These are phyloP conservation scores for Austropuccinia psidii DNA, from an alignment of 1,284 basidiomycete genomes.

Conservation along the genomic window DNA sequence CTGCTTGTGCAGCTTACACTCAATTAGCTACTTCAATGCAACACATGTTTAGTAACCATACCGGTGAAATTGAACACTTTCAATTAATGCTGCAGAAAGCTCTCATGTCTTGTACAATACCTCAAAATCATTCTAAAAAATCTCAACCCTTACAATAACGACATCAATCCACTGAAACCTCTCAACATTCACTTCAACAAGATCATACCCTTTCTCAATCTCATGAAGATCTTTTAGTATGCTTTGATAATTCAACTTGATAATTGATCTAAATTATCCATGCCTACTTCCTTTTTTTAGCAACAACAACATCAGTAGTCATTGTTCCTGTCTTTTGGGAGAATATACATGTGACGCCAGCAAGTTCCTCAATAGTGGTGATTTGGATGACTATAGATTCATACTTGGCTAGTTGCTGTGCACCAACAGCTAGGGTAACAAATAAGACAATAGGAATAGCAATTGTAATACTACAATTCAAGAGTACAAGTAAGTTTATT, in stretches of 20 bases:
- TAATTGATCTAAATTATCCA: no score
- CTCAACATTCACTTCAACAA: no score
- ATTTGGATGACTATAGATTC: slow-evolving; percentile 98
- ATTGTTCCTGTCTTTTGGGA: slow-evolving; percentile 96
- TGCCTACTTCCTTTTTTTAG: no score
- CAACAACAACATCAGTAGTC: no score
- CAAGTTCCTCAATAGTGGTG: slow-evolving; percentile 93
- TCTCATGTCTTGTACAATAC: no score
- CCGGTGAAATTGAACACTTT: slow-evolving; percentile 1
- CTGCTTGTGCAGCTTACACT: background rate
- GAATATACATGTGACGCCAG: slow-evolving; percentile 91
- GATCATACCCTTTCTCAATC: no score
- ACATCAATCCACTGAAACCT: no score
- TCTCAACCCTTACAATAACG: no score
- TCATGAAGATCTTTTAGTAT: no score
- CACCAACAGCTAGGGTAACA: slow-evolving; percentile 93
- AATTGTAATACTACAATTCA: slow-evolving; percentile 98
- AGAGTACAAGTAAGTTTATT: slow-evolving; percentile 91
- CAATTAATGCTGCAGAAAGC: background rate
- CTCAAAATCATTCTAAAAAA: no score
- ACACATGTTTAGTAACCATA: slow-evolving; percentile 1
- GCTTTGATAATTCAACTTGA: no score
- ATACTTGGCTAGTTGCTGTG: slow-evolving; percentile 95
- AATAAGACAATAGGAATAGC: slow-evolving; percentile 92
- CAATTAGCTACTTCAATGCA: background rate